These are phyloP conservation scores for Penicillium flavigenum DNA, from an alignment of 495 filamentous ascomycete genomes.

Conservation along the genomic window DNA sequence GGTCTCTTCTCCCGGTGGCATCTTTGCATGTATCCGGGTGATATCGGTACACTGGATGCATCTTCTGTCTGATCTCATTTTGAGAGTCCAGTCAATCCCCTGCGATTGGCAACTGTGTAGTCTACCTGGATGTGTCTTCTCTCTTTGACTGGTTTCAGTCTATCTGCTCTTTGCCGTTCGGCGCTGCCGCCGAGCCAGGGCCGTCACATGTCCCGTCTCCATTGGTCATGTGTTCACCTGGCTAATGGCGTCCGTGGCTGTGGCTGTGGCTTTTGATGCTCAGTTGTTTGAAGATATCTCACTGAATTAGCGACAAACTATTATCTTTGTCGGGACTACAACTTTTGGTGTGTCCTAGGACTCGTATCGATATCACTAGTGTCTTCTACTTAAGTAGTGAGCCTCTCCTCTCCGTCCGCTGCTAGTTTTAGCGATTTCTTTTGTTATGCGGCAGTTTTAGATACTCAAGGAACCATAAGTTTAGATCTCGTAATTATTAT, in stretches of 20 bases:
- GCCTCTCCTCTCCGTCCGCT: background rate
- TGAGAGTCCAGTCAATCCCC: background rate
- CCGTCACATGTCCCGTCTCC: background rate
- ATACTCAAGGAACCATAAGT: background rate
- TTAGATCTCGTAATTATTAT: background rate
- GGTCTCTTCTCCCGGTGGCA: background rate
- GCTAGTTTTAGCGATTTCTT: background rate
- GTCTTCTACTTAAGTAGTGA: background rate
- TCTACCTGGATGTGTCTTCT: conserved; percentile 16
- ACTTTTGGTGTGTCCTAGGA: background rate
- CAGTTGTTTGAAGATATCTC: conserved; percentile 15
- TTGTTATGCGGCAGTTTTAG: background rate
- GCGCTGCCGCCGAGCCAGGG: background rate
- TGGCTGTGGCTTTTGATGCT: background rate
- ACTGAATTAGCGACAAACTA: conserved; percentile 25
- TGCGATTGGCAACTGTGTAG: conserved; percentile 14
- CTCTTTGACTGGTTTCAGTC: conserved; percentile 4
- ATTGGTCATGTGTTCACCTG: background rate
- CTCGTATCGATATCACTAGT: background rate
- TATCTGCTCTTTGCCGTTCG: background rate
- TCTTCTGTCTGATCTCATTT: background rate
- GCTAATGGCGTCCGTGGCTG: background rate
- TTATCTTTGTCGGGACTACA: conserved; percentile 23
- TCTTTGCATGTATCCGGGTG: conserved; percentile 4
- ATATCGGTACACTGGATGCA: background rate